These are phyloP conservation scores for Sporothrix brunneoviolacea DNA, from an alignment of 2,329 filamentous ascomycete species.

Conservation along the genomic window DNA sequence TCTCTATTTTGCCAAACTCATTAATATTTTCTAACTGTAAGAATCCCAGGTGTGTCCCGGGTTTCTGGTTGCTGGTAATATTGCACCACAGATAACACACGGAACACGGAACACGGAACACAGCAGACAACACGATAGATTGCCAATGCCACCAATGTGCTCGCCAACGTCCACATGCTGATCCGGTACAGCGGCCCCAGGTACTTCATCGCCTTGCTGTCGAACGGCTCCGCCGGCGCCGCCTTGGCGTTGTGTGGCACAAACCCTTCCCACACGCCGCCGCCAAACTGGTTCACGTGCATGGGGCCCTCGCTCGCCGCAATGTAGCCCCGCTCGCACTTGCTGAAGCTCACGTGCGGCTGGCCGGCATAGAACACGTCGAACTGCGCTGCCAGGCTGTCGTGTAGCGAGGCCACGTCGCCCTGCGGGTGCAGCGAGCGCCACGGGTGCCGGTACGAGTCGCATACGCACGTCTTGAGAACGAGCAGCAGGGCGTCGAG, in stretches of 20 bases:
- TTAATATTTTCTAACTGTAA: too few relatives aligned
- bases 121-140: too few relatives aligned
- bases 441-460: conserved; percentile 50
- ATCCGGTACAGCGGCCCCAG: neutral
- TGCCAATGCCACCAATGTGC: too few relatives aligned
- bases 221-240: too few relatives aligned
- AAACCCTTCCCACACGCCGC: neutral
- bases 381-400: conserved; percentile 41
- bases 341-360: conserved; percentile 43
- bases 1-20: too few relatives aligned
- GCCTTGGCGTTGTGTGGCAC: too few relatives aligned
- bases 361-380: conserved; percentile 47
- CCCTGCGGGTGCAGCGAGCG: conserved; percentile 45
- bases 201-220: neutral
- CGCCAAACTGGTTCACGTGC: neutral
- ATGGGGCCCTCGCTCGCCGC: conserved; percentile 45
- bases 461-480: conserved; percentile 51
- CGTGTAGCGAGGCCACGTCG: conserved; percentile 40
- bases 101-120: too few relatives aligned
- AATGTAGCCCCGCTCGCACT: conserved; percentile 51
- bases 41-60: too few relatives aligned
- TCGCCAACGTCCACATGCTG: neutral
- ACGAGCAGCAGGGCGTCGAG: conserved; percentile 54
- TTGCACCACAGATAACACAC: too few relatives aligned
- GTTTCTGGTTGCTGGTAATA: too few relatives aligned